Evolutionary conservation across 73 alveolate genomes (phyloP), one percentile per base, ranked within the genome.

Genomic region (Uronychia setigera): DNA sequence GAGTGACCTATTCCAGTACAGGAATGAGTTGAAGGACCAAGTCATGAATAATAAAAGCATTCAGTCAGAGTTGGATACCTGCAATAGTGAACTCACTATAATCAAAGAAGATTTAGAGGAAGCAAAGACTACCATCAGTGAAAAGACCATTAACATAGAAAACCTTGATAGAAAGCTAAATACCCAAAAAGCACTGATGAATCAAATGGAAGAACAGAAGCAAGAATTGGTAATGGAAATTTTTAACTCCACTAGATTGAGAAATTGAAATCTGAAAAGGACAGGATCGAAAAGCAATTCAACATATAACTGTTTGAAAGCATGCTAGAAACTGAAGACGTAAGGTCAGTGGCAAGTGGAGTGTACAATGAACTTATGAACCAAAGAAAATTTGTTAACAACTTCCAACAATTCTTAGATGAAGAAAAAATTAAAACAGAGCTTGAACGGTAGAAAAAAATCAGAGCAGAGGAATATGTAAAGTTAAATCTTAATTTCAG

Each of bases 1-100:
- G 11, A 29, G 28, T 58, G 58, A 26, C 35, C 77, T 81, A 26
- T 25, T 60, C 83, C 33, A 35, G 34, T 30, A 59, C 26, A 79
- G 60, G 77, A 79, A 60, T 60, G 76, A 58, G 60, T 59, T 26
- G 32, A 81, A 60, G 31, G 88, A 81, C 29, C 32, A 60, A 28
- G 13, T 60, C 14, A 14, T 60, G 33, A 60, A 13, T 9, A 60
- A 19, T 5, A 60, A 60, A 30, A 26, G 26, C 32, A 9, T 28
- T 28, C 32, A 26, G 32, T 13, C 14, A 14, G 32, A 60, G 79
- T 9, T 60, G 32, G 26, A 26, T 26, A 5, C 79, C 5, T 13
- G 9, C 32, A 19, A 26, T 14, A 13, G 32, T 13, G 33, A 60
- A 26, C 33, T 60, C 14, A 30, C 5, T 1, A 26, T 13, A 13